These are phyloP conservation scores for Dictyostelium capitatum DNA, from an alignment of 78 protist species.

Conservation along the genomic window DNA sequence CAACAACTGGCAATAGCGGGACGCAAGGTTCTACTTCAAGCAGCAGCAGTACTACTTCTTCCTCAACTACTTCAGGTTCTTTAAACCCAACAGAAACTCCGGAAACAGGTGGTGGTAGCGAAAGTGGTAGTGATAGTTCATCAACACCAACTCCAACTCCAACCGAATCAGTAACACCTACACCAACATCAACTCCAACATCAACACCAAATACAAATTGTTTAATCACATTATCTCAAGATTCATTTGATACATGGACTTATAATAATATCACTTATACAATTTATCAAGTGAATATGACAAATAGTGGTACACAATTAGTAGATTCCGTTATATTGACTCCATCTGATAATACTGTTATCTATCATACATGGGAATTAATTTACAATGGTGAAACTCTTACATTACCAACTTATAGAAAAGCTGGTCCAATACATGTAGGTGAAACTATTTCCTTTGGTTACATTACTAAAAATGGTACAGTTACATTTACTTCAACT, in stretches of 20 bases:
- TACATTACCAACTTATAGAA: conserved; percentile 1
- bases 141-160: background rate
- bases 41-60: background rate
- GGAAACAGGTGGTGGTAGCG: background rate
- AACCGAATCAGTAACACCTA: background rate
- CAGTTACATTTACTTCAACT: background rate
- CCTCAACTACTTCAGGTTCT: conserved; percentile 12
- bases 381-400: background rate
- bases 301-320: background rate
- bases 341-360: background rate
- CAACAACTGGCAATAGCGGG: conserved; percentile 9
- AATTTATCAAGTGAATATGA: conserved; percentile 1
- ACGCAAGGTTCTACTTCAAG: conserved; percentile 15
- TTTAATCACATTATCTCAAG: background rate
- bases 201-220: background rate
- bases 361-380: background rate
- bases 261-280: background rate
- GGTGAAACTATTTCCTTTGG: conserved; percentile 32
- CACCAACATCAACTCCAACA: background rate
- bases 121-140: background rate
- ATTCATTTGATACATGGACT: background rate
- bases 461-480: background rate
- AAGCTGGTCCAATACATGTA: background rate
- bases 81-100: background rate
- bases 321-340: background rate